Evolutionary conservation across 2,329 filamentous ascomycete genomes (phyloP).

Genomic region (Colletotrichum sp.): DNA sequence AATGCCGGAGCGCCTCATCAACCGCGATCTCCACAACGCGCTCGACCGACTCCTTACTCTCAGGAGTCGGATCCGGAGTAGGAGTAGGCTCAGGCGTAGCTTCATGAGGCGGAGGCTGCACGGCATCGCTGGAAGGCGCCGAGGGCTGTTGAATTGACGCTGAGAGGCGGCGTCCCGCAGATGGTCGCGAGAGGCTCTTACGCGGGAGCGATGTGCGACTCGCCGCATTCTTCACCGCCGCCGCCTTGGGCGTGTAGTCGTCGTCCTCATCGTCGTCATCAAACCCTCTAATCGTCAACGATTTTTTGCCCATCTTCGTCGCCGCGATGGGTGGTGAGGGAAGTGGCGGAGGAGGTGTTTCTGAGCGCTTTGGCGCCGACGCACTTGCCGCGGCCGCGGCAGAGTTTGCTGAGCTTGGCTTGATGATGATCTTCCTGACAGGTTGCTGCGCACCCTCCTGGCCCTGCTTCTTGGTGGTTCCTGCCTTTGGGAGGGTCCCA

Average conservation of each 20-base stretch:
- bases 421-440: conserved; percentile 52
- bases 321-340: conserved; percentile 9
- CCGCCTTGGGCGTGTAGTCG: conserved; percentile 8
- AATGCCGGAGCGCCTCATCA: conserved; percentile 59
- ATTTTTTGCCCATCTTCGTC: conserved; percentile 4
- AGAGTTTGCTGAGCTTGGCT: conserved; percentile 31
- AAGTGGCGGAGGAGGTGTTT: conserved; percentile 9
- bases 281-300: conserved; percentile 3
- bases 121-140: conserved; percentile 14
- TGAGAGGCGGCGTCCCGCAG: conserved; percentile 15
- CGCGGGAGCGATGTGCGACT: conserved; percentile 15
- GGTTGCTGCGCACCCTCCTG: conserved; percentile 28
- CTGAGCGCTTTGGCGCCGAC: conserved; percentile 12
- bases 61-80: background rate
- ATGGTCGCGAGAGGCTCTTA: conserved; percentile 20
- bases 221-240: background rate
- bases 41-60: conserved; percentile 50
- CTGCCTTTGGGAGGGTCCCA: conserved; percentile 71
- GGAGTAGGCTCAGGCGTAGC: conserved; percentile 1
- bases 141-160: background rate
- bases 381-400: conserved; percentile 13
- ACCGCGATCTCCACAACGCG: conserved; percentile 63
- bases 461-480: conserved; percentile 43
- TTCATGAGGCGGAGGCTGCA: conserved; percentile 12
- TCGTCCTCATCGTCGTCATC: conserved; percentile 20